Conservation (phyloP, 2,329 filamentous ascomycete genomes). For the Periglandula ipomoeae region DNA sequence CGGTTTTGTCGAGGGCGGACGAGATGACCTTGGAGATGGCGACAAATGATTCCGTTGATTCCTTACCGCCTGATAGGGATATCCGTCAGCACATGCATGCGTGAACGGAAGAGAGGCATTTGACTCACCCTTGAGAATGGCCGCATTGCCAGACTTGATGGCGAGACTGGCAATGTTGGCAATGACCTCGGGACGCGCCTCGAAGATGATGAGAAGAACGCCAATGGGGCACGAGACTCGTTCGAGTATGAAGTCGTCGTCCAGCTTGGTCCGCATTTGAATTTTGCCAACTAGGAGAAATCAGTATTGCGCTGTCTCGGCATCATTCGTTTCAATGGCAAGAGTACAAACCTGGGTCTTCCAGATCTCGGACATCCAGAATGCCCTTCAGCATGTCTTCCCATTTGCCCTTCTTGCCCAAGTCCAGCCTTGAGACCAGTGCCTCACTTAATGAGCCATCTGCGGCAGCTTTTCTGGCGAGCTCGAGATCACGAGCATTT, state of each 20-base stretch:
- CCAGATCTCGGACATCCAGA: constrained; percentile 71
- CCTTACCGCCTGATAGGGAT: constrained; percentile 64
- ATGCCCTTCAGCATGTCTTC: constrained; percentile 98
- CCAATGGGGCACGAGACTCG: constrained; percentile 91
- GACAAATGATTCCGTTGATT: constrained; percentile 90
- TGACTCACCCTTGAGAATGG: constrained; percentile 72
- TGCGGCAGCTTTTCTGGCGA: constrained; percentile 63
- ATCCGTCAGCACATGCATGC: background rate
- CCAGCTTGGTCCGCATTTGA: constrained; percentile 73
- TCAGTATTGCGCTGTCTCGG: too few relatives aligned
- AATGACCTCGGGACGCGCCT: constrained; percentile 94
- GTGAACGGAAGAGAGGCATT: background rate
- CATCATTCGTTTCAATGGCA: background rate
- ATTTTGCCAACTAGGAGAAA: constrained; percentile 62
- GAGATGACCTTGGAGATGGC: constrained; percentile 84
- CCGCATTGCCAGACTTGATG: constrained; percentile 94
- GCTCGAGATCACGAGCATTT: constrained; percentile 73
- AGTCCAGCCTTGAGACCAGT: constrained; percentile 78
- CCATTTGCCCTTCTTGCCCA: constrained; percentile 82
- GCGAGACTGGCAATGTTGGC: constrained; percentile 94
- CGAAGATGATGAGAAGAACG: constrained; percentile 96
- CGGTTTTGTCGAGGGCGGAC: constrained; percentile 58
- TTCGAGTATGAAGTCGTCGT: constrained; percentile 77
- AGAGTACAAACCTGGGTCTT: constrained; percentile 65
- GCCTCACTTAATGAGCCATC: constrained; percentile 71